Conservation (phyloP, 2,329 filamentous ascomycete species). For the Capronia coronata region DNA sequence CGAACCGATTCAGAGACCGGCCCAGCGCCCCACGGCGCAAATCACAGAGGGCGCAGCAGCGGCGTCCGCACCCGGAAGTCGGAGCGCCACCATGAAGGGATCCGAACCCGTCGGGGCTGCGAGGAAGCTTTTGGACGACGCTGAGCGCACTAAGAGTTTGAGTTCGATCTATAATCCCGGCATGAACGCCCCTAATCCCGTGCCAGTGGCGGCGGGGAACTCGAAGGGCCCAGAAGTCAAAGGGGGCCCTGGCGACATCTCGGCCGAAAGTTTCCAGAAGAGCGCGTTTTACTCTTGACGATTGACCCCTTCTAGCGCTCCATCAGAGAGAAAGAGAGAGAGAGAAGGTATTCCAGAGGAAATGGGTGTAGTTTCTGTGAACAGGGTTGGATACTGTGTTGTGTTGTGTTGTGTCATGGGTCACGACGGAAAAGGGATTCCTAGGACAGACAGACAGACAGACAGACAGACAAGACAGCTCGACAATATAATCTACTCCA, state of each 20-base stretch:
- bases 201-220: not conserved
- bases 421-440: too few species aligned
- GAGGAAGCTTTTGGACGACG: constrained; percentile 21
- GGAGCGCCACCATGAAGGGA: constrained; percentile 50
- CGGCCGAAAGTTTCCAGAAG: constrained; percentile 65
- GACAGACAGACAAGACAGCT: too few species aligned
- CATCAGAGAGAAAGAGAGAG: too few species aligned
- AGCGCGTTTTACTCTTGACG: constrained; percentile 59
- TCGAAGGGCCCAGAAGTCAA: constrained; percentile 43
- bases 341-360: too few species aligned
- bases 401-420: too few species aligned
- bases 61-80: constrained; percentile 40
- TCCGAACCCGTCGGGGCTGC: constrained; percentile 10
- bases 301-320: too few species aligned
- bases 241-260: constrained; percentile 58
- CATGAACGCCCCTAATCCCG: constrained; percentile 13
- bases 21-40: constrained; percentile 36
- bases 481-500: too few species aligned
- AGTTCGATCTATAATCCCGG: constrained; percentile 24
- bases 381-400: too few species aligned
- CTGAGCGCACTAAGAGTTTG: constrained; percentile 32
- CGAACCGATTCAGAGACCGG: constrained; percentile 60
- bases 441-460: too few species aligned
- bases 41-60: constrained; percentile 34
- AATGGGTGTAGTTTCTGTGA: too few species aligned